phyloP scores from a whole-genome alignment of 192 early-diverging fungal genomes.

The Paraglomus brasilianum region DNA sequence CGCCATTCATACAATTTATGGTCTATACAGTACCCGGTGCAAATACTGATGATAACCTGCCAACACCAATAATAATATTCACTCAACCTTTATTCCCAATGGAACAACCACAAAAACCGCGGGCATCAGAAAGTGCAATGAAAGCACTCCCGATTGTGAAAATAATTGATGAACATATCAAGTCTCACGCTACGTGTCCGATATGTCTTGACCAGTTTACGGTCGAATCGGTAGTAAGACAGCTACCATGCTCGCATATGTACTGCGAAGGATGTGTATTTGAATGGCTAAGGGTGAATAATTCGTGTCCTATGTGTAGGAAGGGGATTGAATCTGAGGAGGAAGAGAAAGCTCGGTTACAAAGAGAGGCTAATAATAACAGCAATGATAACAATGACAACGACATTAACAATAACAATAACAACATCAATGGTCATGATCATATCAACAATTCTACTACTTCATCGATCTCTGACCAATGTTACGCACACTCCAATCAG shows the following conservation, averaged over 20 bases:
- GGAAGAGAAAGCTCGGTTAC: neutral
- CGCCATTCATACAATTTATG: too few species aligned
- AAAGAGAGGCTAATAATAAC: neutral
- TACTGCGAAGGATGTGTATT: conserved; percentile 30
- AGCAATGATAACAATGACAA: neutral
- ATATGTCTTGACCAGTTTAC: conserved; percentile 20
- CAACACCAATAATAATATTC: too few species aligned
- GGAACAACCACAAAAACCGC: neutral
- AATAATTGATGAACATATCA: conserved; percentile 20
- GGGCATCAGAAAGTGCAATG: conserved; percentile 13
- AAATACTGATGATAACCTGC: too few species aligned
- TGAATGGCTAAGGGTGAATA: conserved; percentile 28
- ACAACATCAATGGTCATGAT: too few species aligned
- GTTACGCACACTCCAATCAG: neutral
- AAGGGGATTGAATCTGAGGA: conserved; percentile 9
- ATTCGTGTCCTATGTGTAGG: conserved; percentile 30
- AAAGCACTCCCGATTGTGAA: conserved; percentile 25
- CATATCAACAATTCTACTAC: neutral
- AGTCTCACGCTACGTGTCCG: conserved; percentile 20
- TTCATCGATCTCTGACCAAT: neutral
- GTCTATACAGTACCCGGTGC: too few species aligned
- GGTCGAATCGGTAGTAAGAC: neutral
- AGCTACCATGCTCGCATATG: conserved; percentile 27
- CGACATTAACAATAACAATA: neutral
- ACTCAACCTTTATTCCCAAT: neutral